These are phyloP conservation scores for Mortierella sp. DNA, from an alignment of 371 early-diverging fungal species.

Conservation along the genomic window DNA sequence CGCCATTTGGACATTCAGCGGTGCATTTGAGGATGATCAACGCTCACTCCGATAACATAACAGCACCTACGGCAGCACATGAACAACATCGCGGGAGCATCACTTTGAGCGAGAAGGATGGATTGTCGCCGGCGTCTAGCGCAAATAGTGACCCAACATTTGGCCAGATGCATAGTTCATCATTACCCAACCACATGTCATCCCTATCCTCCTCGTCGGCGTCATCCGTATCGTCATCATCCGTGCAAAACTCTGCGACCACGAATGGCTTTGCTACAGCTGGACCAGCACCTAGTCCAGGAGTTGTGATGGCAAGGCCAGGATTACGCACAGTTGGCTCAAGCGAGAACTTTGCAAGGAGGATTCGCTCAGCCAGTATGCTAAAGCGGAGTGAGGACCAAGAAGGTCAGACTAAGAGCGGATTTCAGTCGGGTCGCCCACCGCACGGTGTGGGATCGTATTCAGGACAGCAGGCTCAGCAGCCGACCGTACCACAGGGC, in stretches of 20 bases:
- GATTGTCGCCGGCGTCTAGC: slow-evolving; percentile 35
- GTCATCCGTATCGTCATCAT: slow-evolving; percentile 23
- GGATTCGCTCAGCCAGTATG: slow-evolving; percentile 45
- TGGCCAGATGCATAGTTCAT: slow-evolving; percentile 18
- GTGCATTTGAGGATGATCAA: slow-evolving; percentile 45
- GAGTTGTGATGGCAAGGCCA: slow-evolving; percentile 24
- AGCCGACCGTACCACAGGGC: slow-evolving; percentile 13
- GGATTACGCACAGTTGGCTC: slow-evolving; percentile 46
- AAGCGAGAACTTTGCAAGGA: slow-evolving; percentile 47
- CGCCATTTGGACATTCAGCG: slow-evolving; percentile 50
- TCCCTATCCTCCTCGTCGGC: slow-evolving; percentile 29
- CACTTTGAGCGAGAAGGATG: slow-evolving; percentile 33
- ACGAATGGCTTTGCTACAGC: slow-evolving; percentile 10
- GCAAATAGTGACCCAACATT: slow-evolving; percentile 28
- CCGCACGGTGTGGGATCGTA: slow-evolving; percentile 14
- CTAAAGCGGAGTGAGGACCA: slow-evolving; percentile 37
- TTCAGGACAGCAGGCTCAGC: slow-evolving; percentile 25
- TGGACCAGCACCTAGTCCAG: slow-evolving; percentile 8
- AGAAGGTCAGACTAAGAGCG: slow-evolving; percentile 19
- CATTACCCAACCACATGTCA: slow-evolving; percentile 18
- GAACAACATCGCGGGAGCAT: slow-evolving; percentile 27
- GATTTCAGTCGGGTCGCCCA: slow-evolving; percentile 31
- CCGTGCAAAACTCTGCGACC: slow-evolving; percentile 22
- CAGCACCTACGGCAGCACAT: background rate
- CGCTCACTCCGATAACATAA: slow-evolving; percentile 17